These are phyloP conservation scores for Fusarium kyushuense DNA, from an alignment of 2,329 filamentous ascomycete species.

Conservation along the genomic window DNA sequence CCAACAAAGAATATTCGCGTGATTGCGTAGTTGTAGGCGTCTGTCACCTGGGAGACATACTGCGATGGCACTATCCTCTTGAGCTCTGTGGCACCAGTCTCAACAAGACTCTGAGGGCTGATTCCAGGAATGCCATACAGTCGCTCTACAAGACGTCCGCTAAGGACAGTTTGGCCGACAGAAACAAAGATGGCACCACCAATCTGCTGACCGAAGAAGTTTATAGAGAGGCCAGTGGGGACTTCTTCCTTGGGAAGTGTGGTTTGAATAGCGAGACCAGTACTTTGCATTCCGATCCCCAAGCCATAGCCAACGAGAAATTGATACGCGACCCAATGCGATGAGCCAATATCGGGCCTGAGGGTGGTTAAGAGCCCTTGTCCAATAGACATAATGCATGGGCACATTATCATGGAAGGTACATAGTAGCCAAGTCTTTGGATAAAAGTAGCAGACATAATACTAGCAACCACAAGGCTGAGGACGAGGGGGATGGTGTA, in stretches of 20 bases:
- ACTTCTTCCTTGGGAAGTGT: conserved; percentile 65
- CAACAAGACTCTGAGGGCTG: conserved; percentile 57
- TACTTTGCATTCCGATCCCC: conserved; percentile 69
- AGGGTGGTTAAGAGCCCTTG: conserved; percentile 70
- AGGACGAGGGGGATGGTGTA: conserved; percentile 69
- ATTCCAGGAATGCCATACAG: conserved; percentile 58
- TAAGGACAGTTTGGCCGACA: conserved; percentile 67
- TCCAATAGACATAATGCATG: conserved; percentile 64
- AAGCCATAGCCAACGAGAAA: conserved; percentile 70
- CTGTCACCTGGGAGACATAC: conserved; percentile 65
- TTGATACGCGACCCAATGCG: conserved; percentile 71
- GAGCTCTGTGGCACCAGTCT: conserved; percentile 70
- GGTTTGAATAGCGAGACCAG: conserved; percentile 67
- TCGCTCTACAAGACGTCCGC: conserved; percentile 57
- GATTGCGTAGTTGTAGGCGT: conserved; percentile 74
- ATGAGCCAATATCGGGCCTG: conserved; percentile 57
- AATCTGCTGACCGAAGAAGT: conserved; percentile 70
- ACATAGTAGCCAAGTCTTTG: conserved; percentile 70
- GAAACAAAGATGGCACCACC: conserved; percentile 70
- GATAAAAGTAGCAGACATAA: conserved; percentile 61
- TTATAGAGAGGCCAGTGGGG: conserved; percentile 66
- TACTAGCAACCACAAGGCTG: conserved; percentile 65
- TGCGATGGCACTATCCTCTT: conserved; percentile 62
- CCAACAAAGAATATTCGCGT: conserved; percentile 72
- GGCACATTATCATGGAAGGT: conserved; percentile 65